A percentile compares a stretch with the other conserved stretches of the same genome.
phyloP scores from a whole-genome alignment of 2,329 filamentous ascomycete genomes.

The Chaetomiaceae sp. region DNA sequence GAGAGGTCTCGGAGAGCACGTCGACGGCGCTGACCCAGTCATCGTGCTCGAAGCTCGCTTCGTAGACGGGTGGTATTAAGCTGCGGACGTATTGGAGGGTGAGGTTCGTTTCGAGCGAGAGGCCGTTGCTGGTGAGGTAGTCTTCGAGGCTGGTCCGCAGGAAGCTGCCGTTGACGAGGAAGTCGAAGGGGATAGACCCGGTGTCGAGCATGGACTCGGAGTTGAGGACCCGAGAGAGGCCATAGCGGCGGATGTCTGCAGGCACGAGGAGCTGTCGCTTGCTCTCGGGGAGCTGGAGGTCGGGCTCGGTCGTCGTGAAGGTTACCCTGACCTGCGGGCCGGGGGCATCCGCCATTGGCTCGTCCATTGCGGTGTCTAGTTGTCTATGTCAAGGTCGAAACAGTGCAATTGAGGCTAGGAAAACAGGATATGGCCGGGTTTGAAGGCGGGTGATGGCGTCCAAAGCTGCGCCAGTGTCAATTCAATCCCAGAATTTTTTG shows the following conservation, averaged over 20 bases:
- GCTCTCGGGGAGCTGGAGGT: slow-evolving; percentile 58
- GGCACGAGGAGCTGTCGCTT: slow-evolving; percentile 61
- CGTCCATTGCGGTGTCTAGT: slow-evolving; percentile 26
- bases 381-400: background rate
- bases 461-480: slow-evolving; percentile 10
- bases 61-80: slow-evolving; percentile 80
- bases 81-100: slow-evolving; percentile 91
- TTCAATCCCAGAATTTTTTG: slow-evolving; percentile 20
- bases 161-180: slow-evolving; percentile 91
- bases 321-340: slow-evolving; percentile 60
- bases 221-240: slow-evolving; percentile 65
- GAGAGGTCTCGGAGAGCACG: slow-evolving; percentile 65
- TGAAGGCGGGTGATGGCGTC: background rate
- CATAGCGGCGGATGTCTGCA: slow-evolving; percentile 65
- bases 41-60: slow-evolving; percentile 92
- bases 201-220: slow-evolving; percentile 68
- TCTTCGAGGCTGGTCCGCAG: slow-evolving; percentile 85
- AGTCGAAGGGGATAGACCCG: slow-evolving; percentile 78
- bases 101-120: slow-evolving; percentile 83
- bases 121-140: slow-evolving; percentile 78
- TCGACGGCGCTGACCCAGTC: slow-evolving; percentile 93
- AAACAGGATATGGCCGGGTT: no score
- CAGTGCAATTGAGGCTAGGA: background rate
- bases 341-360: slow-evolving; percentile 28
- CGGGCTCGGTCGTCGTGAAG: slow-evolving; percentile 60